These are phyloP conservation scores for Akanthomyces muscarius DNA, from an alignment of 2,329 filamentous ascomycete species.

Conservation along the genomic window DNA sequence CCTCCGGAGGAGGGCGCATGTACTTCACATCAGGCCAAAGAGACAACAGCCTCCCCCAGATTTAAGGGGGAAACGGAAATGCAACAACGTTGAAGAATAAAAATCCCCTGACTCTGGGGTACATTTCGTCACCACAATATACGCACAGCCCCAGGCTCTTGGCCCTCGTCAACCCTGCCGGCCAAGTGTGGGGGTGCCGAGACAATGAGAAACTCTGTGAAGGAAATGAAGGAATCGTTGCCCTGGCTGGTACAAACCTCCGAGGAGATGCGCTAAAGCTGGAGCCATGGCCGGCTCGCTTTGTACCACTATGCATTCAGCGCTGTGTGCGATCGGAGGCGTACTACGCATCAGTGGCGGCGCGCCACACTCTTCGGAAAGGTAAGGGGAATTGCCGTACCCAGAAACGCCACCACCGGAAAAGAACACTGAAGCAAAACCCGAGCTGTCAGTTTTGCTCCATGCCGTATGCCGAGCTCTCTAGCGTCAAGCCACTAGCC, in stretches of 20 bases:
- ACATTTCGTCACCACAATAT: background rate
- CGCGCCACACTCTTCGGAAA: background rate
- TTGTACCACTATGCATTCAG: background rate
- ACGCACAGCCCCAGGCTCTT: background rate
- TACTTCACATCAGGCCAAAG: too few relatives aligned
- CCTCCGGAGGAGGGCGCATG: background rate
- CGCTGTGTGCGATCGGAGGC: background rate
- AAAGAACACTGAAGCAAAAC: background rate
- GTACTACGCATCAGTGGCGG: background rate
- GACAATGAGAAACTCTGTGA: background rate
- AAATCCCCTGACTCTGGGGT: slow-evolving; percentile 1
- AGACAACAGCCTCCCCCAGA: background rate
- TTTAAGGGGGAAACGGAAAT: background rate
- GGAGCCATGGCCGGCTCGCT: background rate
- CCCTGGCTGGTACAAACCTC: background rate
- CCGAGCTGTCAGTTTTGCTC: background rate
- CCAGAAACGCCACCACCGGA: background rate
- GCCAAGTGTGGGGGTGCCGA: background rate
- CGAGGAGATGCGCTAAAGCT: background rate
- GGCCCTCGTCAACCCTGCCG: background rate
- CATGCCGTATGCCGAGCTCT: slow-evolving; percentile 10
- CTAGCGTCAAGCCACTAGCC: slow-evolving; percentile 5
- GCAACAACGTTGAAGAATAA: background rate
- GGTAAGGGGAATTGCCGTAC: background rate
- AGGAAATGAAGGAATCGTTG: background rate